Conservation (phyloP, 306 rosid genomes). For the Sindora glabra region DNA sequence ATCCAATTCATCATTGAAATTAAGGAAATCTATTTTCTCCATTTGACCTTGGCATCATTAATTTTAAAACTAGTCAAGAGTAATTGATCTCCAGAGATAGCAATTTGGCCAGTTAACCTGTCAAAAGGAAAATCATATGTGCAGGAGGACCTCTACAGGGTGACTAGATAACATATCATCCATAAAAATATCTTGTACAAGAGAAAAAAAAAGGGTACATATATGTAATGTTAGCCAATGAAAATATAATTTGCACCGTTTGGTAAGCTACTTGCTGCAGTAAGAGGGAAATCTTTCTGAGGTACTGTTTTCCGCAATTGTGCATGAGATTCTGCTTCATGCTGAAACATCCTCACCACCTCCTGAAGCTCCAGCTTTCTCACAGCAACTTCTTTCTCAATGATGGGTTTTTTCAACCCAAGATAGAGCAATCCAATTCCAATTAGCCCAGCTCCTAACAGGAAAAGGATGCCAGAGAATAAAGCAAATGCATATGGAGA, state of each 20-base stretch:
- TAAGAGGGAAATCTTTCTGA: conserved; percentile 49
- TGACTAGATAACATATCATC: no score
- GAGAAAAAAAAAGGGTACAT: neutral
- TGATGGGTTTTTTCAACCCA: conserved; percentile 62
- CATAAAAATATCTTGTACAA: neutral
- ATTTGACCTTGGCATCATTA: no score
- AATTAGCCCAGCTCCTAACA: conserved; percentile 51
- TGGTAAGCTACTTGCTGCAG: conserved; percentile 29
- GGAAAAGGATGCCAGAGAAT: conserved; percentile 40
- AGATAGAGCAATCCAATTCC: conserved; percentile 60
- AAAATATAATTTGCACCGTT: conserved; percentile 21
- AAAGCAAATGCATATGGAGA: conserved; percentile 73
- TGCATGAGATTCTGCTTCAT: conserved; percentile 86
- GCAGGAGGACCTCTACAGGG: no score
- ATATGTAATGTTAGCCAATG: neutral
- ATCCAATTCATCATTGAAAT: no score
- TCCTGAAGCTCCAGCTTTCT: conserved; percentile 74
- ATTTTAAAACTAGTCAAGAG: no score
- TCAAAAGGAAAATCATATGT: no score
- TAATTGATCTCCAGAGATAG: no score
- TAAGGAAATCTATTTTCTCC: no score
- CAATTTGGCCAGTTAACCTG: no score
- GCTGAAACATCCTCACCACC: conserved; percentile 77
- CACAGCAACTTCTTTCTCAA: conserved; percentile 48
- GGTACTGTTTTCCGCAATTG: conserved; percentile 46